Evolutionary conservation across 768 basidiomycete genomes (phyloP).

Genomic region (Russula earlei): DNA sequence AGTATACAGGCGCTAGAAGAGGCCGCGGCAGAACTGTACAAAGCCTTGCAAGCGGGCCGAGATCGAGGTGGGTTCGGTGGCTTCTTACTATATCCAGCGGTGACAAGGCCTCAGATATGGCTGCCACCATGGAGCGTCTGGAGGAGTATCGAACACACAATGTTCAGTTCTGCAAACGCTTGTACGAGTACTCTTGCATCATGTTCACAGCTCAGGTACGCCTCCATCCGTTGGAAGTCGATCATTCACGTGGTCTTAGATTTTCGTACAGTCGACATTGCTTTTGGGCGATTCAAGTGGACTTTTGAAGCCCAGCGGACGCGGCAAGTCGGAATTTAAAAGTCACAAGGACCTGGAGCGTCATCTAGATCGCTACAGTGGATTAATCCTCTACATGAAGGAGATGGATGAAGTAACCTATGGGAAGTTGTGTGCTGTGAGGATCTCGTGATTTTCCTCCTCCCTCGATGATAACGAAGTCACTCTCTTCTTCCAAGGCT

Average conservation of each 20-base stretch:
- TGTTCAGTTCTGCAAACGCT: constrained; percentile 83
- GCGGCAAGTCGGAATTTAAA: constrained; percentile 40
- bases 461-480: not conserved
- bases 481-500: constrained; percentile 38
- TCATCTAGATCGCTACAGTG: constrained; percentile 82
- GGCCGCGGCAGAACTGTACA: constrained; percentile 85
- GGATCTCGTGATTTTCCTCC: constrained; percentile 23
- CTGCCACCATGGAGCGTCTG: constrained; percentile 90
- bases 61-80: constrained; percentile 59
- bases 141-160: constrained; percentile 89
- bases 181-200: constrained; percentile 83
- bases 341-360: constrained; percentile 69
- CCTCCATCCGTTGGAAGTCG: not conserved
- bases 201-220: constrained; percentile 85
- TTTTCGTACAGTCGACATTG: constrained; percentile 47
- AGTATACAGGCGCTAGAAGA: constrained; percentile 75
- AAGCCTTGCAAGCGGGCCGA: constrained; percentile 80
- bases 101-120: constrained; percentile 56
- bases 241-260: not conserved
- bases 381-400: constrained; percentile 84
- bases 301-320: constrained; percentile 33
- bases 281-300: constrained; percentile 58
- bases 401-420: constrained; percentile 93
- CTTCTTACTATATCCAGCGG: not conserved
- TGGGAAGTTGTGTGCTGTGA: constrained; percentile 80